A percentile compares a stretch with the other conserved stretches of the same genome.
phyloP scores from a whole-genome alignment of 305 asterid genomes.

The Solanum hybrid region DNA sequence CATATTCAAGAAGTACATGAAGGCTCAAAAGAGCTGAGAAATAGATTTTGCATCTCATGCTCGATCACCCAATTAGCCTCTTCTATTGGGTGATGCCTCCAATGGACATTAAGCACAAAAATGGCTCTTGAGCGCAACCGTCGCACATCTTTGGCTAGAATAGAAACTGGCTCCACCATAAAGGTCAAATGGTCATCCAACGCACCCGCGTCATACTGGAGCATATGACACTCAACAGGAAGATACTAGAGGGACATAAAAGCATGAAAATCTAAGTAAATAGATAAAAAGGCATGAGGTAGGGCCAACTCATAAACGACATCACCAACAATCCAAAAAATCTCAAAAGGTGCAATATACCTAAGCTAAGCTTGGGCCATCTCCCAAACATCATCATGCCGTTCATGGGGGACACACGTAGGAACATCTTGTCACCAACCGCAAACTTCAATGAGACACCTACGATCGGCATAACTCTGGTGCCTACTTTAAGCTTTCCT shows the following conservation, averaged over 20 bases:
- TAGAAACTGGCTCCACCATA: background rate
- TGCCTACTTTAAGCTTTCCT: background rate
- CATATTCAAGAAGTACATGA: background rate
- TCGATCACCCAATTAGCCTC: background rate
- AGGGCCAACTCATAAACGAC: background rate
- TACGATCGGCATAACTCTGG: background rate
- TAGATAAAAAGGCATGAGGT: background rate
- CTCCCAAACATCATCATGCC: background rate
- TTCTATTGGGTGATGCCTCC: background rate
- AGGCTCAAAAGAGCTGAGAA: too few species aligned
- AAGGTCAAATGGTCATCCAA: background rate
- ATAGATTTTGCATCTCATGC: background rate
- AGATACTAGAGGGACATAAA: background rate
- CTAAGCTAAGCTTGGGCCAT: background rate
- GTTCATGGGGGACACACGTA: background rate
- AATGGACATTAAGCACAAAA: background rate
- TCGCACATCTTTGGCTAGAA: background rate
- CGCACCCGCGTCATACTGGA: background rate
- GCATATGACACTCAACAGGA: background rate
- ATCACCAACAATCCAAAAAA: background rate
- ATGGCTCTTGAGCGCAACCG: background rate
- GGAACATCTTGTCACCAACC: background rate
- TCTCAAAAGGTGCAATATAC: background rate
- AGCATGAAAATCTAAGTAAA: background rate
- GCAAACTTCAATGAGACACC: background rate